phyloP scores from a whole-genome alignment of 768 basidiomycete species.

The Rhodotorula taiwanensis region DNA sequence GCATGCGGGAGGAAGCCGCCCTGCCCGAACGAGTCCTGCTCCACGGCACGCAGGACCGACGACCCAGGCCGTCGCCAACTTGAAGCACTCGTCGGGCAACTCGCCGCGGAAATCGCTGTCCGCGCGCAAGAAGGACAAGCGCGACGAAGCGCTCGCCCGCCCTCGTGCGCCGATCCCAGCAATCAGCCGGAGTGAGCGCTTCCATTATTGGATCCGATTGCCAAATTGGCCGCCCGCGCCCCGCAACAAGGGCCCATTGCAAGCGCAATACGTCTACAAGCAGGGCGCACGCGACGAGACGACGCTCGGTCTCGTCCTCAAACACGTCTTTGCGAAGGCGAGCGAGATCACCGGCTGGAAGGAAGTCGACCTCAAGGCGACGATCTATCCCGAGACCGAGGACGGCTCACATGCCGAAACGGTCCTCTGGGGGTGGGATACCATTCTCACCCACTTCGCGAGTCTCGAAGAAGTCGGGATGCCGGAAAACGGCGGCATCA shows the following conservation, averaged over 20 bases:
- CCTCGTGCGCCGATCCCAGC: not conserved
- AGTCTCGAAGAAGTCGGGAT: slow-evolving; percentile 9
- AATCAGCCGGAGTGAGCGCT: not conserved
- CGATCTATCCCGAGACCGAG: not conserved
- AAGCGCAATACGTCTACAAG: not conserved
- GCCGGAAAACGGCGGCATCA: not conserved
- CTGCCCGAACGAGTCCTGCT: too few relatives aligned
- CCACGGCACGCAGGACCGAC: not conserved
- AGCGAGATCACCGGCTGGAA: not conserved
- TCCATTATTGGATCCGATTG: slow-evolving; percentile 7
- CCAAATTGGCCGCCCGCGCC: slow-evolving; percentile 9
- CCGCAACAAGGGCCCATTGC: not conserved
- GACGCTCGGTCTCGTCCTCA: not conserved
- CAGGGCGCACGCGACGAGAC: not conserved
- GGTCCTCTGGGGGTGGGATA: slow-evolving; percentile 4
- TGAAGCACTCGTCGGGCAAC: not conserved
- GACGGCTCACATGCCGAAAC: not conserved
- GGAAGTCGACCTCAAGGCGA: not conserved
- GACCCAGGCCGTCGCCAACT: not conserved
- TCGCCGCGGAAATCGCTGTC: not conserved
- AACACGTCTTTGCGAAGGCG: too few relatives aligned
- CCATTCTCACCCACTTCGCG: not conserved
- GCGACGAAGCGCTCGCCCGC: not conserved
- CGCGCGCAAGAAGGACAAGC: not conserved
- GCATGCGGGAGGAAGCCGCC: too few relatives aligned